phyloP scores from a whole-genome alignment of 1,284 basidiomycete genomes.

The Rhodotorula sp. region DNA sequence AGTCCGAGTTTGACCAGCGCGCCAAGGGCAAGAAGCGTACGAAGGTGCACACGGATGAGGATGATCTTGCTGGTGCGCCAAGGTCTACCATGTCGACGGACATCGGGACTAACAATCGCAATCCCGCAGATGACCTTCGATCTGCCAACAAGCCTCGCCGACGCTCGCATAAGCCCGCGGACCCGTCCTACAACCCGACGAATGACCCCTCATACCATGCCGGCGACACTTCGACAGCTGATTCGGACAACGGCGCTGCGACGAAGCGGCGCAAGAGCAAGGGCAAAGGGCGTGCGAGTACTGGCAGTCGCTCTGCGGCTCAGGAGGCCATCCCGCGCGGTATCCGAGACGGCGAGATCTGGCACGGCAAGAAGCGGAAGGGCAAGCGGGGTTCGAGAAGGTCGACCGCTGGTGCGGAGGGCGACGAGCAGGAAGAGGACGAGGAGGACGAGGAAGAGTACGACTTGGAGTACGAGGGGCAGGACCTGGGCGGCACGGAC shows the following conservation, averaged over 20 bases:
- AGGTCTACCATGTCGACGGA: no score
- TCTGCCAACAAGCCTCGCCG: slow-evolving; percentile 12
- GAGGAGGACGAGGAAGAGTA: slow-evolving; percentile 12
- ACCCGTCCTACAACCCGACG: slow-evolving; percentile 13
- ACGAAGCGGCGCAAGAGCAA: slow-evolving; percentile 23
- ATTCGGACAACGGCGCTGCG: slow-evolving; percentile 8
- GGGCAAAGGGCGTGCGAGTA: slow-evolving; percentile 25
- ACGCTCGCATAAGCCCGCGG: slow-evolving; percentile 16
- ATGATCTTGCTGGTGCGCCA: slow-evolving; percentile 10
- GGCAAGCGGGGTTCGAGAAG: slow-evolving; percentile 11
- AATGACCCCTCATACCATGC: slow-evolving; percentile 18
- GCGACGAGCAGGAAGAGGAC: not conserved
- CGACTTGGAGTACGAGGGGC: slow-evolving; percentile 5
- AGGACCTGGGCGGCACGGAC: slow-evolving; percentile 12
- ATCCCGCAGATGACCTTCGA: not conserved
- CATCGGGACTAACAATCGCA: no score
- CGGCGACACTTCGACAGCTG: slow-evolving; percentile 17
- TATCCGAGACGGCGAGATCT: slow-evolving; percentile 31
- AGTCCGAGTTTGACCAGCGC: slow-evolving; percentile 12
- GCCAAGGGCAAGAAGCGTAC: slow-evolving; percentile 23
- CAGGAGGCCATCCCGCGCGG: slow-evolving; percentile 31
- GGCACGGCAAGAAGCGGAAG: slow-evolving; percentile 37
- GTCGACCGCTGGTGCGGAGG: slow-evolving; percentile 5
- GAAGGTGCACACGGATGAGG: slow-evolving; percentile 16
- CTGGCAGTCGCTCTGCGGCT: not conserved